Percentiles rank a stretch among this genome's conserved stretches.
Evolutionary conservation across 2,329 filamentous ascomycete species (phyloP).

Genomic region (Emmonsia crescens): DNA sequence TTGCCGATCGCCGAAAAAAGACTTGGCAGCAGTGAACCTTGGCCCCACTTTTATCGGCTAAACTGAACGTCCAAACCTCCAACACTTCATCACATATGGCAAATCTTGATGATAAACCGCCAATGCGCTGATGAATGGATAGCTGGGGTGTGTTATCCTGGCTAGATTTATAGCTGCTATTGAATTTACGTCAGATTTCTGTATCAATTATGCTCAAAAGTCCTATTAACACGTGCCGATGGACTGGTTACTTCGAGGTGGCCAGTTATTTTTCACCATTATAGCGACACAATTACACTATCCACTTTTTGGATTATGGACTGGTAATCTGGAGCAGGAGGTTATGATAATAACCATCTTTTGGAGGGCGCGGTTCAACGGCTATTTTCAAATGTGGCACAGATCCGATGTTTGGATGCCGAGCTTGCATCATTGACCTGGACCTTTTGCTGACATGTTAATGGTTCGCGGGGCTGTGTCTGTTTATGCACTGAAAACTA

Average conservation of each 20-base stretch:
- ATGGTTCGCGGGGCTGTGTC: not conserved
- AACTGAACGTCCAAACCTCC: not conserved
- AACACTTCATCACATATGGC: no score
- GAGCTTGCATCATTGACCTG: not conserved
- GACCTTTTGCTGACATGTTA: not conserved
- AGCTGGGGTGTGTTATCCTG: not conserved
- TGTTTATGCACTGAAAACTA: not conserved
- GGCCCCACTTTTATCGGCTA: constrained; percentile 4
- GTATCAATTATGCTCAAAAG: not conserved
- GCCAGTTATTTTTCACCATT: not conserved
- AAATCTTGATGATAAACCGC: not conserved
- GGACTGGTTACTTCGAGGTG: not conserved
- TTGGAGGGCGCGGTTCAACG: not conserved
- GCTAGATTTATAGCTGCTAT: not conserved
- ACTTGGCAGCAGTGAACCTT: not conserved
- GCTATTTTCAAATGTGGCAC: not conserved
- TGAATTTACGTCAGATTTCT: not conserved
- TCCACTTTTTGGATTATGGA: not conserved
- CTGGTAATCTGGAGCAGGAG: not conserved
- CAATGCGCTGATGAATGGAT: not conserved
- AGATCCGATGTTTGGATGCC: not conserved
- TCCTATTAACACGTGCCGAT: not conserved
- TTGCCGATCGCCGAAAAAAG: constrained; percentile 3
- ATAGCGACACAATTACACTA: not conserved
- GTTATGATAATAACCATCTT: not conserved